These are phyloP conservation scores for Corylus avellana DNA, from an alignment of 306 rosid genomes.

Conservation along the genomic window DNA sequence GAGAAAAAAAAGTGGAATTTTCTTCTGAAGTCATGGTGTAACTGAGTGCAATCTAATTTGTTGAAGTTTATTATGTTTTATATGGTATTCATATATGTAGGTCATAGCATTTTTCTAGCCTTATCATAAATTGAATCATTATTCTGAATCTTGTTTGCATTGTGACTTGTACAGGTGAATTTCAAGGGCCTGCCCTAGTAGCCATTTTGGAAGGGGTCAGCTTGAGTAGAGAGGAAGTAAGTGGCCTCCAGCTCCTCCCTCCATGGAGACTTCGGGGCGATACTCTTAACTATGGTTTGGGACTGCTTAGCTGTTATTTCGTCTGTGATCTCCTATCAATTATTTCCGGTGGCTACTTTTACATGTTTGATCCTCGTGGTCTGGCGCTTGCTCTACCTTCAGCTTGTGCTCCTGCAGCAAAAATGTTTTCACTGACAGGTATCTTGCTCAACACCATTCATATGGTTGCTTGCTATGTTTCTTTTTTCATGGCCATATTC, in stretches of 20 bases:
- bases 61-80: background rate
- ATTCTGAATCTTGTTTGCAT: slow-evolving; percentile 19
- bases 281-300: slow-evolving; percentile 88
- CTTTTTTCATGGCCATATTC: background rate
- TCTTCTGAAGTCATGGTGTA: slow-evolving; percentile 7
- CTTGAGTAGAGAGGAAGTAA: slow-evolving; percentile 90
- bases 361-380: slow-evolving; percentile 93
- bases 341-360: slow-evolving; percentile 82
- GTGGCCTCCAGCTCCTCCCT: slow-evolving; percentile 88
- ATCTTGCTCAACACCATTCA: slow-evolving; percentile 13
- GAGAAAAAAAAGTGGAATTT: background rate
- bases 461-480: background rate
- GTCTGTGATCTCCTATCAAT: slow-evolving; percentile 80
- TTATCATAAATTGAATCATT: slow-evolving; percentile 14
- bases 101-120: background rate
- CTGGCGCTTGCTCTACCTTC: slow-evolving; percentile 70
- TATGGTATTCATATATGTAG: background rate
- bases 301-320: slow-evolving; percentile 79
- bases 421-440: slow-evolving; percentile 88
- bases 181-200: slow-evolving; percentile 95
- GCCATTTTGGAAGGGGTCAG: slow-evolving; percentile 82
- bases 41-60: background rate
- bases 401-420: slow-evolving; percentile 68
- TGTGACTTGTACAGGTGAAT: slow-evolving; percentile 66
- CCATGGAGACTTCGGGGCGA: slow-evolving; percentile 91